Evolutionary conservation across 306 rosid genomes (phyloP).

Genomic region (Vigna nakashimae): DNA sequence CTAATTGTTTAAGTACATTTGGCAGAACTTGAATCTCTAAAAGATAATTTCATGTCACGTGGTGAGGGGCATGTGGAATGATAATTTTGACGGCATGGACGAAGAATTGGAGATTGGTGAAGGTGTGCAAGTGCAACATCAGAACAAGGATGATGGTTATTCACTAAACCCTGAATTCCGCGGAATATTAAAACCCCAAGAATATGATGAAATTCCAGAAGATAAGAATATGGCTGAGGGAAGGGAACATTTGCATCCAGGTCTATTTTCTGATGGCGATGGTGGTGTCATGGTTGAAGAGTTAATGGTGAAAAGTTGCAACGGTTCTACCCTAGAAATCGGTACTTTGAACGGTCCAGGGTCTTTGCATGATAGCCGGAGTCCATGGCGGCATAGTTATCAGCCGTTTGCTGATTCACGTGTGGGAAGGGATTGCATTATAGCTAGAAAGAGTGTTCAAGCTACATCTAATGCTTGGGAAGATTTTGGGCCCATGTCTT

Average conservation of each 20-base stretch:
- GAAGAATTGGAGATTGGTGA: constrained; percentile 56
- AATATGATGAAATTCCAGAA: constrained; percentile 45
- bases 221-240: constrained; percentile 47
- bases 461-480: constrained; percentile 30
- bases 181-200: constrained; percentile 55
- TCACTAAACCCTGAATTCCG: constrained; percentile 46
- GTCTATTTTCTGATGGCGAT: constrained; percentile 48
- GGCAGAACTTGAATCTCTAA: too few species aligned
- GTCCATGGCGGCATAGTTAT: constrained; percentile 60
- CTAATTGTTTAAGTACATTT: not conserved
- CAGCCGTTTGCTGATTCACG: constrained; percentile 61
- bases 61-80: constrained; percentile 35
- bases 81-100: constrained; percentile 56
- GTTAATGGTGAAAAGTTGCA: constrained; percentile 55
- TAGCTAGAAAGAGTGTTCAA: constrained; percentile 51
- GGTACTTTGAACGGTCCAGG: constrained; percentile 59
- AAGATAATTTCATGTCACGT: not conserved
- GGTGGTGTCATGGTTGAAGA: constrained; percentile 63
- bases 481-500: constrained; percentile 46
- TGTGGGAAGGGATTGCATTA: constrained; percentile 49
- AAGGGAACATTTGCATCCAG: constrained; percentile 43
- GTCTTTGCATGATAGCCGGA: constrained; percentile 52
- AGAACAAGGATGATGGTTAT: constrained; percentile 55
- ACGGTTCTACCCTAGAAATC: constrained; percentile 57
- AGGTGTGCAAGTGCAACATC: constrained; percentile 53